Base-by-base conservation (phyloP, 495 filamentous ascomycete species). In the Hypomontagnella monticulosa region DNA sequence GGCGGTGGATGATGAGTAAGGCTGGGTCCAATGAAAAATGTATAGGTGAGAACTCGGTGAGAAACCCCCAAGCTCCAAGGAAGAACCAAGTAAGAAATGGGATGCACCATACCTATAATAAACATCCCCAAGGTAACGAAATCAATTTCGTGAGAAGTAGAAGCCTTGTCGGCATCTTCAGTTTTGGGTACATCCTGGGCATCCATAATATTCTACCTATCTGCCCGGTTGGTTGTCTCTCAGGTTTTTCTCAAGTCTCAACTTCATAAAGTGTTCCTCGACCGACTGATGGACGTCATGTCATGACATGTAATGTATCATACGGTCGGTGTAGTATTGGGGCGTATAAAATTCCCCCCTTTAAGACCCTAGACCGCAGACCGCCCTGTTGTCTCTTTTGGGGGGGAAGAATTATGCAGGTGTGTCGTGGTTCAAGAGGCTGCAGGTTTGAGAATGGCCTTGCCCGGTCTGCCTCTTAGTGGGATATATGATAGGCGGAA, bases 71-170 rank as follows among this genome's bases (percentile, higher is more conserved):
- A 30, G 5, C 12, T 4, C 42, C 10, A 4, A 20, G 34, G 20
- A 18, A 8, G 34, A 8, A 41, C n/a, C 10, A 49, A 27, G 42
- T 20, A 19, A n/a, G 38, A 47, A 15, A 63, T 37, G 43, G 27
- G 48, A 67, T 74, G 54, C 84, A 93, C 91, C 74, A 56, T 84
- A 96, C 93, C 93, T 57, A 98, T 90, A 47, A 97, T 97, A 69
- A 97, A 93, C 94, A 97, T 97, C 71, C 92, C 94, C 70, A 98
- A 73, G 0, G 93, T 96, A 66, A 89, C 90, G 70, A 97, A 93
- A 60, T 93, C 90, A 47, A 93, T 85, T 63, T 78, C 78, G 53
- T 80, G 79, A 30, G 60, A 47, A 37, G 43, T 34, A 32, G 40
- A 27, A 27, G 23, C 23, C 23, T 27, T 53, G n/a, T 59, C 65